Base-by-base conservation (phyloP, 495 filamentous ascomycete species). In the Terfezia claveryi region DNA sequence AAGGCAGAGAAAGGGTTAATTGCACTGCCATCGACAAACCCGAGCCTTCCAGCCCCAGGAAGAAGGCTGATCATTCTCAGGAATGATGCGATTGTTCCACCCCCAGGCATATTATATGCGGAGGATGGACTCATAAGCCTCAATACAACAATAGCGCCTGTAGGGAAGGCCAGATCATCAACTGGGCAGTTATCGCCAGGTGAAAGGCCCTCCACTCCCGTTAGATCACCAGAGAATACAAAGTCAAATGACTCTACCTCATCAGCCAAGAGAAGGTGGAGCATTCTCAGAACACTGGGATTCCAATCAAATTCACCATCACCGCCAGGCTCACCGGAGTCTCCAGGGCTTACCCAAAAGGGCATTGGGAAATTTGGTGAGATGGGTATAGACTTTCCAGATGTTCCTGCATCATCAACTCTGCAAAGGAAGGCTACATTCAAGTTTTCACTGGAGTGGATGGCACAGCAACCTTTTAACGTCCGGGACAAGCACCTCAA, bases 1-100 rank as follows among this genome's bases (percentile, higher is more conserved):
- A 70, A 73, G 14, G 78, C 80, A 36, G 77, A 83, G 54, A 68
- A 68, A 23, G 69, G 71, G 20, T 65, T 70, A 7, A 68, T 71
- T 2, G 68, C 79, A 4, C 69, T 75, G 11, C 81, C 81, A 4
- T 88, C 87, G 6, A 88, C 85, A 27, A 80, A 80, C 9, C 84
- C 91, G 36, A 88, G 82, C 51, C 81, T 81, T 58, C 91, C 91
- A 4, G 87, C 87, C 2, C 91, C 92, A n/a, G 81, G 84, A 44
- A 83, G 91, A 51, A 75, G 87, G 54, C 82, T 98, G 54, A 75
- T 94, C 54, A 96, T 98, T 62, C 85, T 95, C 53, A 79, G 87
- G 54, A 91, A 83, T 59, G 91, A 98, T 63, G 70, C 80, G 52
- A 77, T 78, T 54, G 64, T 75, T 36, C 60, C 68, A 10, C 76